phyloP scores from a whole-genome alignment of 163 green algal genomes.

The Scenedesmus sp. region DNA sequence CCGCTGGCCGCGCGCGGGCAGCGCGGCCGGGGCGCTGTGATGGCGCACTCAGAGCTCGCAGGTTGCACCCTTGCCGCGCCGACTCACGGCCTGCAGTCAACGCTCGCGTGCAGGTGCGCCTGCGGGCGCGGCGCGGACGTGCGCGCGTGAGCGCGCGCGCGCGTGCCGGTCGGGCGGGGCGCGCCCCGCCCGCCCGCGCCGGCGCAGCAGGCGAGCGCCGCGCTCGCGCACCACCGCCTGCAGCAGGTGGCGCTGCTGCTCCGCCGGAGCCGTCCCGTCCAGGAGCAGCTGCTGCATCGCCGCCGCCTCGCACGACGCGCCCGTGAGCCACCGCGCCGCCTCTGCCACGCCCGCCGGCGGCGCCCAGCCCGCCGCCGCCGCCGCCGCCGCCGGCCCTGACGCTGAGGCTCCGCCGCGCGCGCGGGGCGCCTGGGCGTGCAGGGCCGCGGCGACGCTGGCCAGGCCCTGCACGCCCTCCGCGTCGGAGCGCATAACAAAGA shows the following conservation, averaged over 20 bases:
- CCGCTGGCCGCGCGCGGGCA: too few species aligned
- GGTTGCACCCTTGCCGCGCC: too few species aligned
- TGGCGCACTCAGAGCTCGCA: too few species aligned
- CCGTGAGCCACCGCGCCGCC: not conserved
- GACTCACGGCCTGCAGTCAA: too few species aligned
- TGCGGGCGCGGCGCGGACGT: too few species aligned
- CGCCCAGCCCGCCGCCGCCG: too few species aligned
- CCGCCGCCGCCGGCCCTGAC: not conserved
- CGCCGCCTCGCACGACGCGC: conserved; percentile 14
- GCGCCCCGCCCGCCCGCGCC: too few species aligned
- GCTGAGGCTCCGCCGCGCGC: not conserved
- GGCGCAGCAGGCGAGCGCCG: too few species aligned
- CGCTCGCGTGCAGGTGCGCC: too few species aligned
- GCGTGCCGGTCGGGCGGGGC: too few species aligned
- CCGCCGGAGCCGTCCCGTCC: not conserved
- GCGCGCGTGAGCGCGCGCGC: too few species aligned
- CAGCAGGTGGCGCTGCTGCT: conserved; percentile 24
- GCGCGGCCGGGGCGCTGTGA: too few species aligned
- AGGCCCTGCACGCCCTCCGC: not conserved
- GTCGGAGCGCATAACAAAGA: not conserved
- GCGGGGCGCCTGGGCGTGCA: not conserved
- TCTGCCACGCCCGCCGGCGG: not conserved
- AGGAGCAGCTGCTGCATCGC: conserved; percentile 19
- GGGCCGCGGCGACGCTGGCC: not conserved
- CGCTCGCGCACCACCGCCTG: conserved; percentile 30